phyloP scores from a whole-genome alignment of 2,329 filamentous ascomycete species.

The Cercospora sp. region DNA sequence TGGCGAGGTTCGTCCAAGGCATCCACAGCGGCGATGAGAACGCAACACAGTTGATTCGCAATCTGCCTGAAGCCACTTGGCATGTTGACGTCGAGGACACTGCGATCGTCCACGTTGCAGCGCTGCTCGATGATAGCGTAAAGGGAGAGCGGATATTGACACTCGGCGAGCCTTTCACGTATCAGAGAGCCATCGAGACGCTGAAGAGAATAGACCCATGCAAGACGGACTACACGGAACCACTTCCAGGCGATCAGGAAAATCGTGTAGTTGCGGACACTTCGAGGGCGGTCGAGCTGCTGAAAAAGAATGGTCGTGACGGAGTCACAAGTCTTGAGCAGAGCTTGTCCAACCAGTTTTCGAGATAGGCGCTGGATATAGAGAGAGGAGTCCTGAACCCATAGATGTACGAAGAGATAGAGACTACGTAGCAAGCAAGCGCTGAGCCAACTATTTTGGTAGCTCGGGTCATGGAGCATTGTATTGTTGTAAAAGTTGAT shows the following conservation, averaged over 20 bases:
- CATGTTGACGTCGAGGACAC: background rate
- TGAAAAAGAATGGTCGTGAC: background rate
- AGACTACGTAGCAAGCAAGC: too few species aligned
- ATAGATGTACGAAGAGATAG: too few species aligned
- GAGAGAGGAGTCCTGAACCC: too few species aligned
- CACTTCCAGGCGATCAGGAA: background rate
- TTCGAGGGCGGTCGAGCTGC: background rate
- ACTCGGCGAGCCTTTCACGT: background rate
- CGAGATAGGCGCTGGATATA: background rate
- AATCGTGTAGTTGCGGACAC: background rate
- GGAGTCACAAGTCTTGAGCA: background rate
- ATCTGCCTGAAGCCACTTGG: background rate
- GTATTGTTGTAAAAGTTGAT: too few species aligned
- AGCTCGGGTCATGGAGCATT: too few species aligned
- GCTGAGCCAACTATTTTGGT: too few species aligned
- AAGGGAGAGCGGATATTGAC: background rate
- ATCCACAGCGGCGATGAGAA: background rate
- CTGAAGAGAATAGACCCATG: background rate
- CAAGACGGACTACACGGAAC: background rate
- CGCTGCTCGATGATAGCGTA: conserved; percentile 1
- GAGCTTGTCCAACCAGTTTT: background rate
- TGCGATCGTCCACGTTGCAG: background rate
- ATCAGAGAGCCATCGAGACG: background rate
- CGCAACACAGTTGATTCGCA: background rate
- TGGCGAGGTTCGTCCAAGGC: background rate